Percentiles rank a stretch among this genome's conserved stretches.
Evolutionary conservation across 2,329 filamentous ascomycete species (phyloP).

Genomic region (Trichoderma pleuroti): DNA sequence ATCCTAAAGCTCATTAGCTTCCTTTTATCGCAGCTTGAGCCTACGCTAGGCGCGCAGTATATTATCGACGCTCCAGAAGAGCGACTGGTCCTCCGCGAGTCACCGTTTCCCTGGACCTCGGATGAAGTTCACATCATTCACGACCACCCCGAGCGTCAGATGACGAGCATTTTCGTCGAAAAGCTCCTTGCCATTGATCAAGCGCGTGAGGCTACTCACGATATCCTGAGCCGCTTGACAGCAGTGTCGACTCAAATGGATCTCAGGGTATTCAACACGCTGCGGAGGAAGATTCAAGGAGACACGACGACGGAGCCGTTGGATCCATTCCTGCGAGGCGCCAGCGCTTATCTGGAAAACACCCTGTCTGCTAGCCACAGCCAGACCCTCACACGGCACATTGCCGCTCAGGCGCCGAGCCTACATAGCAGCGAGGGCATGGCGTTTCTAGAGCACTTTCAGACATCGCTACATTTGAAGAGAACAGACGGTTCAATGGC

Average conservation of each 20-base stretch:
- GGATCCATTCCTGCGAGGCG: constrained; percentile 56
- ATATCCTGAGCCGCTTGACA: constrained; percentile 57
- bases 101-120: constrained; percentile 43
- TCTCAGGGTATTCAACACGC: constrained; percentile 47
- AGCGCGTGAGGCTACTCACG: constrained; percentile 48
- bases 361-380: constrained; percentile 36
- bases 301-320: constrained; percentile 40
- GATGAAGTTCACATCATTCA: constrained; percentile 47
- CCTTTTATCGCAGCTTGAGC: constrained; percentile 44
- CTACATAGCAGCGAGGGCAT: constrained; percentile 48
- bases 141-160: constrained; percentile 32
- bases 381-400: constrained; percentile 40
- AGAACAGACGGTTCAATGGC: constrained; percentile 28
- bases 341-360: constrained; percentile 49
- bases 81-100: constrained; percentile 36
- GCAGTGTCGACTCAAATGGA: constrained; percentile 51
- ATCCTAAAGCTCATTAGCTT: constrained; percentile 50
- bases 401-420: constrained; percentile 41
- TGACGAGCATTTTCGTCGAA: constrained; percentile 55
- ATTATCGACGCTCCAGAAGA: constrained; percentile 40
- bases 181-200: constrained; percentile 64
- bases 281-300: constrained; percentile 53
- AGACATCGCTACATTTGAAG: constrained; percentile 28
- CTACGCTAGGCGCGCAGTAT: constrained; percentile 31
- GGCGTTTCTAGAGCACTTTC: constrained; percentile 47